A percentile compares a stretch with the other conserved stretches of the same genome.
These are phyloP conservation scores for Sugiyamaella valdiviana DNA, from an alignment of 805 yeast species.

Conservation along the genomic window DNA sequence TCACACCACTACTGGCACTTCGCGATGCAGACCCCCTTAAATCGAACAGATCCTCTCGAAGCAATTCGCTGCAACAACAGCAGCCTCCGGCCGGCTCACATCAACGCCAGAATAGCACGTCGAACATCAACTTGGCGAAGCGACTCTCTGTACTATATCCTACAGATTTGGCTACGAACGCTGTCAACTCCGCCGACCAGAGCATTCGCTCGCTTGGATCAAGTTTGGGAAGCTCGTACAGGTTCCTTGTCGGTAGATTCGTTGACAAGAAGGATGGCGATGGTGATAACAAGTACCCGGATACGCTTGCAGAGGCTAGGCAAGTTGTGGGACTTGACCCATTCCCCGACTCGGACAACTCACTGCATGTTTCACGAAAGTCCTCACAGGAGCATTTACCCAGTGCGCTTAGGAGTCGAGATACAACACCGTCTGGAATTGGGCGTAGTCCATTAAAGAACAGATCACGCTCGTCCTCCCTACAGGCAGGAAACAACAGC, in stretches of 20 bases:
- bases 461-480: constrained; percentile 7
- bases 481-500: constrained; percentile 3
- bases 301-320: constrained; percentile 23
- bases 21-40: constrained; percentile 10
- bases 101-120: constrained; percentile 1
- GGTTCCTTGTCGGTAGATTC: constrained; percentile 26
- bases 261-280: constrained; percentile 14
- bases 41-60: constrained; percentile 17
- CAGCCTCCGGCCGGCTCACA: constrained; percentile 10
- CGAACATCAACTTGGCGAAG: not conserved
- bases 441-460: not conserved
- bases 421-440: constrained; percentile 1
- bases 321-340: constrained; percentile 22
- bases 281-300: constrained; percentile 15
- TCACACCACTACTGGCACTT: constrained; percentile 13
- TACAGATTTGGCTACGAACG: constrained; percentile 26
- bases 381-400: not conserved
- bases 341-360: not conserved
- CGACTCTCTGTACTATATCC: constrained; percentile 19
- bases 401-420: constrained; percentile 3
- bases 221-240: constrained; percentile 31
- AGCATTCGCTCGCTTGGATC: constrained; percentile 30
- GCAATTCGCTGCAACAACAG: constrained; percentile 18
- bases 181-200: constrained; percentile 25
- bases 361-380: not conserved